These are phyloP conservation scores for Anisodus acutangulus DNA, from an alignment of 257 asterid species.

Conservation along the genomic window DNA sequence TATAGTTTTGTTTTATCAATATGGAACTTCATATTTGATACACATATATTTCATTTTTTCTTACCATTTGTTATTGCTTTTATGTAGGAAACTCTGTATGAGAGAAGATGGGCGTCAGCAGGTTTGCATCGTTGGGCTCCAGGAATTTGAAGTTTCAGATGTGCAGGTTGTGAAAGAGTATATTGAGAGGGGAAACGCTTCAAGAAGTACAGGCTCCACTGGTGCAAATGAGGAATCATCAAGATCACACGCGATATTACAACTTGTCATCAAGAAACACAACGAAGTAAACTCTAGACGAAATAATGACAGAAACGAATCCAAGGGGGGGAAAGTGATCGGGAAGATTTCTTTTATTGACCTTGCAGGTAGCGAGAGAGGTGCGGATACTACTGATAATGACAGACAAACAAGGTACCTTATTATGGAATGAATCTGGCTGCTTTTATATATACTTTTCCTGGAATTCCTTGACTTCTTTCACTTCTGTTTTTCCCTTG, in stretches of 20 bases:
- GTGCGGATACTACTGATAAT: constrained; percentile 99
- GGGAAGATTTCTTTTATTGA: constrained; percentile 99
- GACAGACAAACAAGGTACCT: constrained; percentile 94
- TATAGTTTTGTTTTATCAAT: background rate
- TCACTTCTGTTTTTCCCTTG: background rate
- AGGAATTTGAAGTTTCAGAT: constrained; percentile 98
- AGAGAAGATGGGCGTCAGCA: constrained; percentile 99
- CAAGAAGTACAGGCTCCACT: constrained; percentile 98
- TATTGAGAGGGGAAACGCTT: constrained; percentile 92
- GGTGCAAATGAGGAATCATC: constrained; percentile 99
- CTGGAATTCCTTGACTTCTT: background rate
- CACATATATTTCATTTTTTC: background rate
- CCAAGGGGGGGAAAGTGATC: constrained; percentile 77
- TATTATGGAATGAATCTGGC: background rate
- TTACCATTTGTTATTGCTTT: constrained; percentile 21
- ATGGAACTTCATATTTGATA: background rate
- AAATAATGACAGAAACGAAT: constrained; percentile 74
- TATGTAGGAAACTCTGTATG: constrained; percentile 89
- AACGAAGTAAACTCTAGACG: constrained; percentile 78
- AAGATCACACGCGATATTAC: constrained; percentile 96
- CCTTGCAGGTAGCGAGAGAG: constrained; percentile 99
- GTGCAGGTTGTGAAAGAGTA: constrained; percentile 93
- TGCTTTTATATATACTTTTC: constrained; percentile 8
- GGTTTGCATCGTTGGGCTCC: constrained; percentile 98
- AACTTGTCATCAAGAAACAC: constrained; percentile 90